Percentiles rank a stretch among this genome's conserved stretches.
phyloP scores from a whole-genome alignment of 208 protist species.

The Trypanosoma cruzi region DNA sequence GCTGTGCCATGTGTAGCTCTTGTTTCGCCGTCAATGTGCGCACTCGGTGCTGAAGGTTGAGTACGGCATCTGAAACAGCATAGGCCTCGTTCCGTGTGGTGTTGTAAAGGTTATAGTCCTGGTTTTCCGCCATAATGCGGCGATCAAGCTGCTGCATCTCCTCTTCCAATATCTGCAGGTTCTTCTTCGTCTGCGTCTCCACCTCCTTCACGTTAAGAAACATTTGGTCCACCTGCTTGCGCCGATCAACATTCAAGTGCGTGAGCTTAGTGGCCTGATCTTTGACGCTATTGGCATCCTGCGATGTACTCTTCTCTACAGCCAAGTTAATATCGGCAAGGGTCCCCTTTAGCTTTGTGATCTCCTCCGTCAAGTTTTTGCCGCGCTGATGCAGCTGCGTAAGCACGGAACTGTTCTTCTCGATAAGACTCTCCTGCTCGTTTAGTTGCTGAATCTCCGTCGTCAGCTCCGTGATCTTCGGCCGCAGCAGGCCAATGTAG shows the following conservation, averaged over 20 bases:
- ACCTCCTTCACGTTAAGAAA: slow-evolving; percentile 84
- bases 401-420: slow-evolving; percentile 73
- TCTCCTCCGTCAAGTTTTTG: slow-evolving; percentile 72
- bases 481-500: slow-evolving; percentile 87
- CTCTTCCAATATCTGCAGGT: slow-evolving; percentile 64
- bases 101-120: slow-evolving; percentile 79
- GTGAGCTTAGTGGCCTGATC: slow-evolving; percentile 69
- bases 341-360: slow-evolving; percentile 71
- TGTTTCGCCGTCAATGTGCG: slow-evolving; percentile 84
- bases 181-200: slow-evolving; percentile 70
- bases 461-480: slow-evolving; percentile 87
- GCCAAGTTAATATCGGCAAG: slow-evolving; percentile 86
- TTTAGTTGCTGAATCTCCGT: slow-evolving; percentile 86
- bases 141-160: slow-evolving; percentile 80
- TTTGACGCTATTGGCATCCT: slow-evolving; percentile 71
- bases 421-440: slow-evolving; percentile 86
- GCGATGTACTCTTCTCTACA: slow-evolving; percentile 64
- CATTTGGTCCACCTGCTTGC: slow-evolving; percentile 79
- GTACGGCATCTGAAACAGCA: slow-evolving; percentile 73
- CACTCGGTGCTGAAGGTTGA: slow-evolving; percentile 80
- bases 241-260: slow-evolving; percentile 60
- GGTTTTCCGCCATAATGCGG: slow-evolving; percentile 73
- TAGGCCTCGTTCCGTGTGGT: slow-evolving; percentile 72
- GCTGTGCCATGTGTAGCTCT: slow-evolving; percentile 75
- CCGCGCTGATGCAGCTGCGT: slow-evolving; percentile 78